Evolutionary conservation across 305 asterid species (phyloP).

Genomic region (Fraxinus nigra): DNA sequence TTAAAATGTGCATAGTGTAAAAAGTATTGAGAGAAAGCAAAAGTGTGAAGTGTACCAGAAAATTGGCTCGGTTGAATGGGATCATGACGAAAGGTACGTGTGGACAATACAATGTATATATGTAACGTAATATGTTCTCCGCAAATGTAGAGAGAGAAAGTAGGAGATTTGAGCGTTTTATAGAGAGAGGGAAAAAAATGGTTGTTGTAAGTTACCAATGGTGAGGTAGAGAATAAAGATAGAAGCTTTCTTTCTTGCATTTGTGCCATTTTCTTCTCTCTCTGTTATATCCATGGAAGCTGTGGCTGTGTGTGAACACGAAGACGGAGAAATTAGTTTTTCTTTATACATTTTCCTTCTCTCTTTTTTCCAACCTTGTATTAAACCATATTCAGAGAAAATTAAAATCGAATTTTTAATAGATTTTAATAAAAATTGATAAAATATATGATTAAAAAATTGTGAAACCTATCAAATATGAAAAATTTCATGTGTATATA

Average conservation of each 20-base stretch:
- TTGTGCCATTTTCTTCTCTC: neutral
- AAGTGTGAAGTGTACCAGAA: conserved; percentile 32
- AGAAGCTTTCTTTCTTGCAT: conserved; percentile 16
- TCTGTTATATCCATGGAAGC: neutral
- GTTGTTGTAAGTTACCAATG: conserved; percentile 31
- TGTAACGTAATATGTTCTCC: conserved; percentile 26
- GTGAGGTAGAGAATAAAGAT: neutral
- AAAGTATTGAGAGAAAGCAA: neutral
- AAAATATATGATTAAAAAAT: too few species aligned
- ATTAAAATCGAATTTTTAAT: too few species aligned
- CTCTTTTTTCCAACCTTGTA: neutral
- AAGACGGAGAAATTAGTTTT: neutral
- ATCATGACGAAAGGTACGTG: conserved; percentile 38
- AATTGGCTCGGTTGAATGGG: conserved; percentile 31
- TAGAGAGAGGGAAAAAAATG: conserved; percentile 18
- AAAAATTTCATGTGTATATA: too few species aligned
- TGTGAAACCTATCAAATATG: too few species aligned
- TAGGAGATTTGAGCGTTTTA: conserved; percentile 33
- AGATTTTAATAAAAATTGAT: too few species aligned
- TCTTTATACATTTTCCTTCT: too few species aligned
- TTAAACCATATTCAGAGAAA: too few species aligned
- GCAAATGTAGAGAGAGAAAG: conserved; percentile 37
- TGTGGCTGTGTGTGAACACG: neutral
- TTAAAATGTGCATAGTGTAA: neutral
- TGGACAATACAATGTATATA: conserved; percentile 18